These are phyloP conservation scores for Mucor sp. DNA, from an alignment of 371 early-diverging fungal genomes.

Conservation along the genomic window DNA sequence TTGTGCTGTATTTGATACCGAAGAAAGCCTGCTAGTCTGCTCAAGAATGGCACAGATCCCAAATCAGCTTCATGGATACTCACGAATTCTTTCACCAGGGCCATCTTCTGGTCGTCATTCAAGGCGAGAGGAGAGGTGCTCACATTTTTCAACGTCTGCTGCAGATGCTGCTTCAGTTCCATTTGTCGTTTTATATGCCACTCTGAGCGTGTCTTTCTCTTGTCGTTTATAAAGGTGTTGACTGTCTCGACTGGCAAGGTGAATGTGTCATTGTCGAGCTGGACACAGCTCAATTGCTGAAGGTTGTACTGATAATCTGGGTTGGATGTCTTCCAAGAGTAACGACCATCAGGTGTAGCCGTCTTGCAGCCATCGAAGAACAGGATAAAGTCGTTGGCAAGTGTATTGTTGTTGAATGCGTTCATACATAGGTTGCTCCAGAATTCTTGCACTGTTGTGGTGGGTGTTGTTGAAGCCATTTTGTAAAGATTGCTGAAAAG, in stretches of 20 bases:
- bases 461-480: neutral
- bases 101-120: slow-evolving; percentile 20
- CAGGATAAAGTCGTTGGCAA: slow-evolving; percentile 27
- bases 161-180: slow-evolving; percentile 12
- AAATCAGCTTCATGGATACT: slow-evolving; percentile 15
- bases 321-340: neutral
- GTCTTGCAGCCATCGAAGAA: slow-evolving; percentile 25
- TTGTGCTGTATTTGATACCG: slow-evolving; percentile 23
- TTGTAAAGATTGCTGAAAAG: neutral
- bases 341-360: neutral
- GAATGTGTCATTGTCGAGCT: neutral
- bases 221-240: neutral
- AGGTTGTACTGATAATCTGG: slow-evolving; percentile 5
- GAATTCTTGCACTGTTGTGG: neutral
- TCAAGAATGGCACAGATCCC: slow-evolving; percentile 26
- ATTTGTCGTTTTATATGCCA: slow-evolving; percentile 34
- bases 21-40: slow-evolving; percentile 25
- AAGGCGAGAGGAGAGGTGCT: neutral
- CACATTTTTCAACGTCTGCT: slow-evolving; percentile 5
- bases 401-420: slow-evolving; percentile 27
- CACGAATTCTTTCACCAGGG: slow-evolving; percentile 16
- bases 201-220: slow-evolving; percentile 20
- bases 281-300: neutral
- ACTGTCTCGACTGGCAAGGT: slow-evolving; percentile 5
- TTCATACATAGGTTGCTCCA: slow-evolving; percentile 25